Evolutionary conservation across 345 rosid species (phyloP).

Genomic region (Lumnitzera racemosa): DNA sequence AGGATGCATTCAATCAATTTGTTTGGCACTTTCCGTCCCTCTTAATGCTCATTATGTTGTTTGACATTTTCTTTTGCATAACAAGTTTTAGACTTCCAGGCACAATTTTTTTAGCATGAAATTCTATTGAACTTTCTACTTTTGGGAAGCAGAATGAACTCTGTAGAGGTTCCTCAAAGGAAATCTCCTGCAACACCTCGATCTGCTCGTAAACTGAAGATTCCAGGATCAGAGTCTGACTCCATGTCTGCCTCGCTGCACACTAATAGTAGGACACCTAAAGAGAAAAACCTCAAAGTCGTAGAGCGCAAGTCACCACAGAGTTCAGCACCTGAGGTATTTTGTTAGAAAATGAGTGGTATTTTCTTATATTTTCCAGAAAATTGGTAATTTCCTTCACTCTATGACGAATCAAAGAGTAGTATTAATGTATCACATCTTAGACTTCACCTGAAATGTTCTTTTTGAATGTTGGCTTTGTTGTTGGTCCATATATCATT

Average conservation of each 20-base stretch:
- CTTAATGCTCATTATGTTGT: not conserved
- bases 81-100: not conserved
- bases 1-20: not conserved
- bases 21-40: not conserved
- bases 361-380: not conserved
- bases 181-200: constrained; percentile 65
- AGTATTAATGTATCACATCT: not conserved
- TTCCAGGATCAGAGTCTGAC: constrained; percentile 39
- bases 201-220: constrained; percentile 62
- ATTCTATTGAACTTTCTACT: not conserved
- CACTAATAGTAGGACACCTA: constrained; percentile 43
- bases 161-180: constrained; percentile 58
- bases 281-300: constrained; percentile 68
- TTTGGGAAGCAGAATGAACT: constrained; percentile 36
- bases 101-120: not conserved
- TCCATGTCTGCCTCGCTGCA: constrained; percentile 41
- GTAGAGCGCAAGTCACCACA: constrained; percentile 65
- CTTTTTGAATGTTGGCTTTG: constrained; percentile 1
- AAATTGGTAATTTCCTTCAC: no score
- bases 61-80: not conserved
- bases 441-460: not conserved
- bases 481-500: not conserved
- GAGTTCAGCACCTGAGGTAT: constrained; percentile 69
- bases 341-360: not conserved
- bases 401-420: no score